Evolutionary conservation across 2,329 filamentous ascomycete genomes (phyloP), one percentile per base, ranked within the genome.

Genomic region (Xylaria polymorpha): DNA sequence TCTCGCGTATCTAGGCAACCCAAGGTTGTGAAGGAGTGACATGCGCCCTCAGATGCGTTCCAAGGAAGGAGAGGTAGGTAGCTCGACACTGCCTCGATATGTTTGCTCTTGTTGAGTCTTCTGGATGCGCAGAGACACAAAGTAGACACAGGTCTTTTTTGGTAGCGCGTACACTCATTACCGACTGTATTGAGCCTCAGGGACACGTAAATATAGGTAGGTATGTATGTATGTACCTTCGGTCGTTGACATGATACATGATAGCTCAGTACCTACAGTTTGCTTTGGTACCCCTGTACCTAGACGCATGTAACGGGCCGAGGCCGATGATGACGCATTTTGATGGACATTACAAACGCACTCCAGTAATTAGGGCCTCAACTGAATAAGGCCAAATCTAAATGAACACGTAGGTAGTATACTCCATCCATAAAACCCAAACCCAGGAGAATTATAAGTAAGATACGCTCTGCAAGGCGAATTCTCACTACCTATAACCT

Each of bases 331-430:
- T 20, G 4, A 51, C 35, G 43, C 44, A n/a, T 63, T 15, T 25
- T 3, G 15, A 32, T 25, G 22, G 5, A 43, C 4, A 4, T 48
- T 46, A n/a, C 65, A 67, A 62, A 67, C 53, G 44, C 53, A 48
- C 22, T 55, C n/a, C n/a, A 10, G 37, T 51, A n/a, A n/a, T n/a
- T n/a, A 43, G 35, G 25, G 35, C 22, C 20, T 37, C 29, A 44
- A 35, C 37, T 29, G 5, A 25, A 44, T 25, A 20, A 64, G n/a
- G 10, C 46, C 0, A 55, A 9, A 39, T 44, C 2, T 4, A 2
- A 12, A 4, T 39, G 46, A 8, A 51, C 63, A 46, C 46, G 43
- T 41, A 22, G 20, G 32, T 41, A 22, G 20, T 25, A 15, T 41
- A 4, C 37, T 29, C 37, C 37, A 41, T 14, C 9, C 37, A 41